Evolutionary conservation across 192 early-diverging fungal genomes (phyloP), one percentile per base, ranked within the genome.

Genomic region (Coemansia sp.): DNA sequence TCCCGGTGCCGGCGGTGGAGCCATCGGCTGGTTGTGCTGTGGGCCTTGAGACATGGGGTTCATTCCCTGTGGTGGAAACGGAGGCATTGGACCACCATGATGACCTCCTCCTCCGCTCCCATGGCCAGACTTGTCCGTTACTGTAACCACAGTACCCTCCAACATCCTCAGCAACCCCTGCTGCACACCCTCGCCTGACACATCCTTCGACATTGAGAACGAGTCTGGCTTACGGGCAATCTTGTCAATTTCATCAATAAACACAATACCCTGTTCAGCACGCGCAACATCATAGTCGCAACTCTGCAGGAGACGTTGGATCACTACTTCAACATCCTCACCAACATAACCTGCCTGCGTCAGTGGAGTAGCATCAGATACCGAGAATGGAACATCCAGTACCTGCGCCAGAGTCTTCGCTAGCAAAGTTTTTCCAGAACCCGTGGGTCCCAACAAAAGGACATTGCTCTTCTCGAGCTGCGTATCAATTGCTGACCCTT

Each of bases 161-260:
- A 95, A 73, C 91, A 95, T 93, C 7, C 92, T 81, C 54, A 95
- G 70, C 38, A 95, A 68, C 5, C 88, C 85, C 63, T 95, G 93
- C 66, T 95, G 93, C 22, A 95, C 93, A n/a, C 93, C 93, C 70
- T 95, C 93, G 60, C 93, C 93, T 18, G 91, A 92, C 0, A 95
- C 93, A 70, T 95, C 93, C 53, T 88, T 89, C 14, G 90, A 88
- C 38, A 88, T 84, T 0, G 86, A 85, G 61, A 84, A 82, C 1
- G 87, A 74, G 68, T 94, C 92, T 0, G 89, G 85, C 55, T 90
- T 82, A 55, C 88, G 81, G 7, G 93, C 87, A 58, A 95, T 91
- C 78, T 95, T 95, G 83, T 95, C 93, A 58, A 95, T 92, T 69
- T 95, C 93, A 61, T 95, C 93, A 59, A 95, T 93, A 82, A 94